Conservation (phyloP, 768 basidiomycete genomes). For the Glaciozyma martinii region DNA sequence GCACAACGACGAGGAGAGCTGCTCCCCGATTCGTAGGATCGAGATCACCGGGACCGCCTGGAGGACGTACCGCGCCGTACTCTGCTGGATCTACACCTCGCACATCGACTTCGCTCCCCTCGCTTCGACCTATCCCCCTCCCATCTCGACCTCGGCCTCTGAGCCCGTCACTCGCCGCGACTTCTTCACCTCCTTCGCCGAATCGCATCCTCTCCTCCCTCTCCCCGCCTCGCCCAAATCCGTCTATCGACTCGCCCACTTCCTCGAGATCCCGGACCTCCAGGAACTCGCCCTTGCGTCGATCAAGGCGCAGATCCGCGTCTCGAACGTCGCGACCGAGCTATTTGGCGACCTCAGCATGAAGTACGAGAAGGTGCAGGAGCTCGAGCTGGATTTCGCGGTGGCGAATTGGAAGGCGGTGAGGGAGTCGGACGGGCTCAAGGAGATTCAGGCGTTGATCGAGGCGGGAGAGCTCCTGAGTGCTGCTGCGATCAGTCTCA, state of each 20-base stretch:
- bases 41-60: neutral
- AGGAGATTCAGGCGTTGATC: neutral
- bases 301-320: neutral
- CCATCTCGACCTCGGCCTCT: neutral
- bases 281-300: neutral
- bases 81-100: neutral
- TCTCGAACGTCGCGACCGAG: neutral
- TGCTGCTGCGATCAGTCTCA: neutral
- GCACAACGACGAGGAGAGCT: neutral
- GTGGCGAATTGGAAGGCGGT: conserved; percentile 3
- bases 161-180: neutral
- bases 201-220: neutral
- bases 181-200: neutral
- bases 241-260: conserved; percentile 1
- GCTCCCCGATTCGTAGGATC: neutral
- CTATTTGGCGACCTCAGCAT: neutral
- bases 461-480: neutral
- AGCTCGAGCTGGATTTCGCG: neutral
- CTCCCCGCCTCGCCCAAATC: conserved; percentile 4
- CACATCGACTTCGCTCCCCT: conserved; percentile 5
- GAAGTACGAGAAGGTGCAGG: neutral
- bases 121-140: neutral
- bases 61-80: conserved; percentile 11
- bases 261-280: neutral
- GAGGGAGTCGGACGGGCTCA: neutral